Evolutionary conservation across 495 filamentous ascomycete species (phyloP).

Genomic region (Neurospora africana): DNA sequence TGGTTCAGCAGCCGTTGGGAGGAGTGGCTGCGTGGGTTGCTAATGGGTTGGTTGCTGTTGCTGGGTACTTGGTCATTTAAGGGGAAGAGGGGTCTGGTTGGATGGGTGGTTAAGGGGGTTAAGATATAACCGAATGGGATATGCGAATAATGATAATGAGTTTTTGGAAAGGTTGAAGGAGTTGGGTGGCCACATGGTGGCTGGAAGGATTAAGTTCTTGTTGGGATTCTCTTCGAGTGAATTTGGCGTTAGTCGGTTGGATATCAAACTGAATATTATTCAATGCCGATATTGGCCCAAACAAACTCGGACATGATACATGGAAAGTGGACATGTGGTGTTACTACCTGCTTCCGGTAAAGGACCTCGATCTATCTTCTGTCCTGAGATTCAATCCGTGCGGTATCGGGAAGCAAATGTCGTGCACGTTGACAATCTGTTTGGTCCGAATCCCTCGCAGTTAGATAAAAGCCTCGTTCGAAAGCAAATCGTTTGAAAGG

Average conservation of each 20-base stretch:
- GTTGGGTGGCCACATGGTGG: not conserved
- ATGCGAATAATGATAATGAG: not conserved
- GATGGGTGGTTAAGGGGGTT: not conserved
- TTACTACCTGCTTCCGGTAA: not conserved
- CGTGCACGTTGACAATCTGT: not conserved
- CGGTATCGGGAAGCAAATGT: not conserved
- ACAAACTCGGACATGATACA: not conserved
- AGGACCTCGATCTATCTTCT: not conserved
- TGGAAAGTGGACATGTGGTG: not conserved
- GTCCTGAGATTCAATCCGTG: not conserved
- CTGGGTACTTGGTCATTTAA: not conserved
- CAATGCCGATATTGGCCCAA: not conserved
- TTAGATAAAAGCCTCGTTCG: no score
- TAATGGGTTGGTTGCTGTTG: not conserved
- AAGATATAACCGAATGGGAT: not conserved
- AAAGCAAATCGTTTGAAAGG: not conserved
- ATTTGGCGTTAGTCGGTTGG: not conserved
- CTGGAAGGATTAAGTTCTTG: not conserved
- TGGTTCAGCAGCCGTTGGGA: not conserved
- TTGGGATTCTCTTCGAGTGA: not conserved
- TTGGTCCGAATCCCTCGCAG: conserved; percentile 35
- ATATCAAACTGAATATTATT: not conserved
- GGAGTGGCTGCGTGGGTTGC: not conserved
- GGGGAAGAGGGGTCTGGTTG: not conserved
- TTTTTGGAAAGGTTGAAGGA: not conserved